Conservation (phyloP, 2,329 filamentous ascomycete genomes). For the Exophiala lecanii-corni region DNA sequence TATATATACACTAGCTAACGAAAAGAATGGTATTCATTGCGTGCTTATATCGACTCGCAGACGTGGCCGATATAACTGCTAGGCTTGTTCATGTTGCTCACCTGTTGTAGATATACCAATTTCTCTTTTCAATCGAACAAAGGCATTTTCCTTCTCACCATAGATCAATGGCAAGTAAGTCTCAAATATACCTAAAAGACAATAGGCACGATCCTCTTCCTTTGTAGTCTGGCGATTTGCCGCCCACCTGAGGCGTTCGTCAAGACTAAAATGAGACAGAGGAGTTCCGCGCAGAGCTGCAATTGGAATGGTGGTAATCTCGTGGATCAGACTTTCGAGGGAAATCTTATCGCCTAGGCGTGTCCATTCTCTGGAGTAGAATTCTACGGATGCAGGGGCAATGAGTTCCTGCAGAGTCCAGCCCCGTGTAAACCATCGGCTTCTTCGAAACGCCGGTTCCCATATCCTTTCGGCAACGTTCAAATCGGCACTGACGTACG, state of each 20-base stretch:
- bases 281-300: slow-evolving; percentile 24
- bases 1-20: too few relatives aligned
- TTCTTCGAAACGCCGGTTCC: slow-evolving; percentile 30
- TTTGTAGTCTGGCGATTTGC: slow-evolving; percentile 20
- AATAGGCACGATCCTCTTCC: slow-evolving; percentile 27
- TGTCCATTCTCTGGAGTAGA: slow-evolving; percentile 20
- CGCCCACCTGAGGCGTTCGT: slow-evolving; percentile 18
- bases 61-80: too few relatives aligned
- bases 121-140: slow-evolving; percentile 26
- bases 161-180: slow-evolving; percentile 28
- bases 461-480: too few relatives aligned
- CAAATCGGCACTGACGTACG: too few relatives aligned
- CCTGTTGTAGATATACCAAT: too few relatives aligned
- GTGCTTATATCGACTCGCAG: too few relatives aligned
- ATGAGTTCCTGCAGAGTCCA: too few relatives aligned
- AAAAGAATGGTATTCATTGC: too few relatives aligned
- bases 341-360: slow-evolving; percentile 17
- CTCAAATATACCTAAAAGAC: slow-evolving; percentile 26
- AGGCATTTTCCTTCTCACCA: slow-evolving; percentile 27
- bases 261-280: too few relatives aligned
- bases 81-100: too few relatives aligned
- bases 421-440: too few relatives aligned
- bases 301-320: slow-evolving; percentile 30
- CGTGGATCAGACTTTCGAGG: slow-evolving; percentile 20
- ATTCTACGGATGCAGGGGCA: slow-evolving; percentile 25